These are phyloP conservation scores for Plasmodium inui DNA, from an alignment of 169 alveolate species.

Conservation along the genomic window DNA sequence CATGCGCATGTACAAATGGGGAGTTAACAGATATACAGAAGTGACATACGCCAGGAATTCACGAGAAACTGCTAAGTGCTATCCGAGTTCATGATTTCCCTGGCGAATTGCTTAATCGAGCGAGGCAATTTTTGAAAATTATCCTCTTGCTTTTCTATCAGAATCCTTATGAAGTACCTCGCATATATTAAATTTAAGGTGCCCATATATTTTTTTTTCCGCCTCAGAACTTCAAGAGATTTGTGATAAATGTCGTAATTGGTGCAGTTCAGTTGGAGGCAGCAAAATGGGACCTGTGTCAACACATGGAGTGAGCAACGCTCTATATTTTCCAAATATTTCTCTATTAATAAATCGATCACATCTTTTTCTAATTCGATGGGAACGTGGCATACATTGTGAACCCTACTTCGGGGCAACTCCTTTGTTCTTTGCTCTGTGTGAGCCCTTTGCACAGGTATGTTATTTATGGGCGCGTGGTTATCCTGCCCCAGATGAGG, in stretches of 20 bases:
- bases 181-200: constrained; percentile 76
- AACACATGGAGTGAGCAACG: constrained; percentile 72
- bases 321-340: constrained; percentile 41
- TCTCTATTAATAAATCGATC: constrained; percentile 51
- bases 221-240: constrained; percentile 48
- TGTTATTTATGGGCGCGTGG: background rate
- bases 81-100: constrained; percentile 70
- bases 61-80: background rate
- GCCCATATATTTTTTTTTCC: constrained; percentile 47
- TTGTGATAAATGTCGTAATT: constrained; percentile 57
- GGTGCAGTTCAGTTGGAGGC: constrained; percentile 61
- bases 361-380: constrained; percentile 46
- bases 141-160: constrained; percentile 72
- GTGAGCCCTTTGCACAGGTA: background rate
- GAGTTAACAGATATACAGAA: background rate
- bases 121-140: constrained; percentile 74
- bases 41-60: background rate
- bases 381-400: background rate
- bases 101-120: constrained; percentile 57
- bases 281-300: constrained; percentile 77
- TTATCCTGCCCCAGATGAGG: background rate
- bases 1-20: background rate
- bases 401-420: background rate
- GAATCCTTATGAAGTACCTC: constrained; percentile 70
- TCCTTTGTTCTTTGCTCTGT: background rate